Evolutionary conservation across 73 alveolate genomes (phyloP).

Genomic region (Urostyla sp.): DNA sequence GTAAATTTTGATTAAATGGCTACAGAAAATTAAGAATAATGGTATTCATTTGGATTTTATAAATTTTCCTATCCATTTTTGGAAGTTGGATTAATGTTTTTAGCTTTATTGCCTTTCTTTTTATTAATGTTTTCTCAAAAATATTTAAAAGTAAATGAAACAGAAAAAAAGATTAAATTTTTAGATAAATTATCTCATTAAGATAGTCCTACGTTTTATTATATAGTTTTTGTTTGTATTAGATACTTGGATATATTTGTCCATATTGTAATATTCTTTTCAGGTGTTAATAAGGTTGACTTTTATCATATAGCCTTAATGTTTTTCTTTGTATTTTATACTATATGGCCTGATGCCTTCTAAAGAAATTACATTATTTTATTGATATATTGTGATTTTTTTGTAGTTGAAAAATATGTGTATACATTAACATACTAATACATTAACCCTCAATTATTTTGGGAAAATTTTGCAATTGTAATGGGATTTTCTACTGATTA

Average conservation of each 20-base stretch:
- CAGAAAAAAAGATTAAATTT: slow-evolving; percentile 19
- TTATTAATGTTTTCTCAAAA: slow-evolving; percentile 17
- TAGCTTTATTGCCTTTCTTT: slow-evolving; percentile 32
- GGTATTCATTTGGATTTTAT: slow-evolving; percentile 44
- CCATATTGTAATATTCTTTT: slow-evolving; percentile 36
- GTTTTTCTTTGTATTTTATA: slow-evolving; percentile 42
- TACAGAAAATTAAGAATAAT: slow-evolving; percentile 19
- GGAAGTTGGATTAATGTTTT: slow-evolving; percentile 40
- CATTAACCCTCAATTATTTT: slow-evolving; percentile 7
- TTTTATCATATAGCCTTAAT: slow-evolving; percentile 49
- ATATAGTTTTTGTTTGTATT: background rate
- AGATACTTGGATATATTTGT: slow-evolving; percentile 33
- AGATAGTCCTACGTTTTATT: slow-evolving; percentile 31
- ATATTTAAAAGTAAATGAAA: slow-evolving; percentile 19
- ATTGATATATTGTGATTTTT: slow-evolving; percentile 27
- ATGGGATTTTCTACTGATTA: slow-evolving; percentile 43
- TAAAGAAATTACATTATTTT: slow-evolving; percentile 42
- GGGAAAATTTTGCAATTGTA: slow-evolving; percentile 26
- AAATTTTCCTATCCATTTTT: slow-evolving; percentile 31
- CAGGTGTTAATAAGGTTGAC: slow-evolving; percentile 54
- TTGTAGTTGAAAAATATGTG: slow-evolving; percentile 48
- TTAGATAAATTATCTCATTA: slow-evolving; percentile 20
- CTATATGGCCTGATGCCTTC: slow-evolving; percentile 30
- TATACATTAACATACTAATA: slow-evolving; percentile 4
- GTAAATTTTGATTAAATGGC: slow-evolving; percentile 26